Base-by-base conservation (phyloP, 257 asterid genomes). In the Lithospermum erythrorhizon region DNA sequence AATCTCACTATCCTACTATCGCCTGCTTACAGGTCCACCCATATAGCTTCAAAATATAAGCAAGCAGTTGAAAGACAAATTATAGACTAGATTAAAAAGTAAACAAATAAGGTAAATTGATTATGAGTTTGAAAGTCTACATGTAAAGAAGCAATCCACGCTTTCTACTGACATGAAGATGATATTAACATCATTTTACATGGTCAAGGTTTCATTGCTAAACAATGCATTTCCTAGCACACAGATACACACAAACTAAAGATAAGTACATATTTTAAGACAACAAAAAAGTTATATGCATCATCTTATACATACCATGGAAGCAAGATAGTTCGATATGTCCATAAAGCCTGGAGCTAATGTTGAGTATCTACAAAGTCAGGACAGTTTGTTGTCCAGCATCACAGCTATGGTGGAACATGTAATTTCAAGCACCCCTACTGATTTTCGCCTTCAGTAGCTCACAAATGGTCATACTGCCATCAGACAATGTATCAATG, bases 401-500 rank as follows among this genome's bases (percentile, higher is more conserved):
- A 41, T 41, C 49, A 41, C 49, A 41, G 49, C 49, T 41, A 41
- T 11, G 9, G 15, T 41, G 14, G 17, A 41, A 41, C 4, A 41
- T 11, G 13, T 14, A 41, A 41, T 41, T 41, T 41, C 49, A 41
- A 13, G 49, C 49, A 41, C 3, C 18, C 2, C 1, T 11, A 41
- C 49, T 41, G 49, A 41, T 41, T 13, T 41, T 41, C 13, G 18
- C 16, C 2, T 41, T 41, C 49, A 41, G 49, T 1, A 11, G 17
- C 49, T 41, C 49, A 13, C 17, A 41, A 41, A 41, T 41, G 49
- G 18, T 18, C 18, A 41, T 13, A 41, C 49, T 41, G 4, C 49
- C 49, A 41, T 41, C 49, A 57, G 53, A 59, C 61, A 47, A 25
- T 6, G 57, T 10, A 67, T 81, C 75, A 86, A 75, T 86, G 97